These are phyloP conservation scores for Trifolium dubium DNA, from an alignment of 306 rosid genomes.

Conservation along the genomic window DNA sequence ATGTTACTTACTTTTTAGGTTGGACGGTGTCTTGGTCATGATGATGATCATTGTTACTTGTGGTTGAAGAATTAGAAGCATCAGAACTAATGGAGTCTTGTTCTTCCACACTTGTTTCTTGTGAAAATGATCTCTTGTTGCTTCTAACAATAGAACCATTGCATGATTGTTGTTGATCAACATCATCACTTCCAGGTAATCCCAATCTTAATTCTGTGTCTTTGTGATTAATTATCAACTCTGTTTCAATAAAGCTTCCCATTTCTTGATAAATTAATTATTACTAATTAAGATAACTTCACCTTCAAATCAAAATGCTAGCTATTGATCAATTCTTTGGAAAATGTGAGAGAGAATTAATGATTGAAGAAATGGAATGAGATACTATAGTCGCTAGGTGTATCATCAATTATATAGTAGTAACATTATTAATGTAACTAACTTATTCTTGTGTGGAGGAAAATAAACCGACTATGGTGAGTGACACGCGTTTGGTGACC, in stretches of 20 bases:
- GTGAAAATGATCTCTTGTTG: slow-evolving; percentile 61
- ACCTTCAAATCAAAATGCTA: not conserved
- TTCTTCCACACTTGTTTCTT: slow-evolving; percentile 47
- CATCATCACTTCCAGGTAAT: slow-evolving; percentile 59
- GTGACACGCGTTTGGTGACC: slow-evolving; percentile 48
- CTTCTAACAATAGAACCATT: slow-evolving; percentile 32
- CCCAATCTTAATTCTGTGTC: slow-evolving; percentile 76
- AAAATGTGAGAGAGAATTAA: not conserved
- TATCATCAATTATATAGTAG: slow-evolving; percentile 48
- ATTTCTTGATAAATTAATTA: not conserved
- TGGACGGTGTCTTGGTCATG: slow-evolving; percentile 36
- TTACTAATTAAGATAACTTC: not conserved
- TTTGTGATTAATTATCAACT: slow-evolving; percentile 51
- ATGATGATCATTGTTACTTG: slow-evolving; percentile 18
- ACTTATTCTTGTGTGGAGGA: slow-evolving; percentile 34
- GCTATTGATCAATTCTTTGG: not conserved
- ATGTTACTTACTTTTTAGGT: slow-evolving; percentile 60
- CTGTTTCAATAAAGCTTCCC: slow-evolving; percentile 38
- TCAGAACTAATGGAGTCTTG: slow-evolving; percentile 40
- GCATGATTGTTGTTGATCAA: slow-evolving; percentile 38
- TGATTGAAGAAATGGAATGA: slow-evolving; percentile 5
- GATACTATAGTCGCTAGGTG: not conserved
- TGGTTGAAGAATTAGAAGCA: slow-evolving; percentile 32
- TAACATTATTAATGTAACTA: not conserved
- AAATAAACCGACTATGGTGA: slow-evolving; percentile 17